Conservation (phyloP, 768 basidiomycete genomes). For the Coprinopsis marcescibilis region DNA sequence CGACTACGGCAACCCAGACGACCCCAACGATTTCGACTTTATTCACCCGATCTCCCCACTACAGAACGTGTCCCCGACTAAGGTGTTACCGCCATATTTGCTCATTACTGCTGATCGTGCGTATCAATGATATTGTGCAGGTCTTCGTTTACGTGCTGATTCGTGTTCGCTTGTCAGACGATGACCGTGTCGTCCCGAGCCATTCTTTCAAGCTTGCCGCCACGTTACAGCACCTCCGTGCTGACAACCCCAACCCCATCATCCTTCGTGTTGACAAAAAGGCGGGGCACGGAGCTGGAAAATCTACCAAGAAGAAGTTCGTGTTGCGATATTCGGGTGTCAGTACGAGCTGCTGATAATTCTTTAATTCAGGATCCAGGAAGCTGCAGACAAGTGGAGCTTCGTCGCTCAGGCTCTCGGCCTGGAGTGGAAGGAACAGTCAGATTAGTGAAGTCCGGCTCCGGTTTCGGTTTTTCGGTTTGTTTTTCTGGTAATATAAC, state of each 20-base stretch:
- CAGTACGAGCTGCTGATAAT: not conserved
- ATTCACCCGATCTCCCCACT: constrained; percentile 75
- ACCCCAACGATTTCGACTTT: constrained; percentile 78
- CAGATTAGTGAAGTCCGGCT: constrained; percentile 18
- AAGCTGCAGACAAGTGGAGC: constrained; percentile 72
- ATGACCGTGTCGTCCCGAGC: constrained; percentile 82
- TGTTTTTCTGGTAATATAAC: no score
- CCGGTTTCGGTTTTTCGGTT: not conserved
- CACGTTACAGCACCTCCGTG: constrained; percentile 60
- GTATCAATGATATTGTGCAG: constrained; percentile 25
- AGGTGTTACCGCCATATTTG: constrained; percentile 60
- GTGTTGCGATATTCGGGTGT: constrained; percentile 3
- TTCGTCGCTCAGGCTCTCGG: constrained; percentile 68
- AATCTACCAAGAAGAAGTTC: constrained; percentile 65
- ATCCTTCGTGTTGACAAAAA: constrained; percentile 76
- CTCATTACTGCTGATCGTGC: constrained; percentile 80
- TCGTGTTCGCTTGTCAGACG: constrained; percentile 59
- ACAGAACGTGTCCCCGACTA: constrained; percentile 66
- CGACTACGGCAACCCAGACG: constrained; percentile 74
- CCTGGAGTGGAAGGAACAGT: constrained; percentile 30
- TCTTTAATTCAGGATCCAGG: constrained; percentile 51
- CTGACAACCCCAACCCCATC: constrained; percentile 66
- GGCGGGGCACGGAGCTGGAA: constrained; percentile 77
- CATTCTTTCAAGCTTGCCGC: constrained; percentile 84
- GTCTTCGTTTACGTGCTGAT: no score